These are phyloP conservation scores for Boletus reticulatus DNA, from an alignment of 768 basidiomycete genomes.

Conservation along the genomic window DNA sequence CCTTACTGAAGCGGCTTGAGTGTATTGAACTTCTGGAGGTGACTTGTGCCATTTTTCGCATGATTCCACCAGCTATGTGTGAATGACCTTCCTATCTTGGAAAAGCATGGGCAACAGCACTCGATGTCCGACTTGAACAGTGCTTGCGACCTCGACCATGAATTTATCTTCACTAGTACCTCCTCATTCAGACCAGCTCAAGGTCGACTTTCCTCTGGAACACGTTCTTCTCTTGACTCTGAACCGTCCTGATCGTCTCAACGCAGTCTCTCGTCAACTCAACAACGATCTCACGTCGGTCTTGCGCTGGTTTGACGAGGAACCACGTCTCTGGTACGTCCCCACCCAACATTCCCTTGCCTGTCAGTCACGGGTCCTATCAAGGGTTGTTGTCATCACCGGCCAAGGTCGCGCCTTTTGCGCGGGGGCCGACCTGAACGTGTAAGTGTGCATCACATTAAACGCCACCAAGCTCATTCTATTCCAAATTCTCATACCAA, in stretches of 20 bases:
- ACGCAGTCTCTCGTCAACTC: conserved; percentile 70
- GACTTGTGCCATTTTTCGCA: too few species aligned
- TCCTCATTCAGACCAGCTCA: conserved; percentile 36
- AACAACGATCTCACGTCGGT: conserved; percentile 47
- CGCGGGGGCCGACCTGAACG: conserved; percentile 77
- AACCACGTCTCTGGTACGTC: conserved; percentile 67
- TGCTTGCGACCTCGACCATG: neutral
- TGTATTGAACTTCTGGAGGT: too few species aligned
- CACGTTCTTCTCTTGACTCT: conserved; percentile 55
- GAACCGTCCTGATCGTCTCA: conserved; percentile 70
- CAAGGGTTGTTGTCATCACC: conserved; percentile 73
- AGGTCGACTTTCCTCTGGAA: conserved; percentile 42
- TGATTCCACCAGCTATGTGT: neutral
- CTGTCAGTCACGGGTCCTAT: neutral
- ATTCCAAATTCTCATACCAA: neutral
- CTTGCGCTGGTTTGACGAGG: conserved; percentile 73
- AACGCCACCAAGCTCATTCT: neutral
- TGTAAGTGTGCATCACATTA: conserved; percentile 40
- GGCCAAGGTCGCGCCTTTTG: conserved; percentile 74
- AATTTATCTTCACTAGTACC: conserved; percentile 13
- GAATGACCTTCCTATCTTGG: conserved; percentile 8
- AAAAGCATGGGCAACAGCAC: too few species aligned
- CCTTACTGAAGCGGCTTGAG: too few species aligned
- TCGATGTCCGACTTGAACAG: neutral
- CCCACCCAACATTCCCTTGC: neutral